These are phyloP conservation scores for Saccharum hybrid DNA, from an alignment of 202 grass and related monocot genomes.

Conservation along the genomic window DNA sequence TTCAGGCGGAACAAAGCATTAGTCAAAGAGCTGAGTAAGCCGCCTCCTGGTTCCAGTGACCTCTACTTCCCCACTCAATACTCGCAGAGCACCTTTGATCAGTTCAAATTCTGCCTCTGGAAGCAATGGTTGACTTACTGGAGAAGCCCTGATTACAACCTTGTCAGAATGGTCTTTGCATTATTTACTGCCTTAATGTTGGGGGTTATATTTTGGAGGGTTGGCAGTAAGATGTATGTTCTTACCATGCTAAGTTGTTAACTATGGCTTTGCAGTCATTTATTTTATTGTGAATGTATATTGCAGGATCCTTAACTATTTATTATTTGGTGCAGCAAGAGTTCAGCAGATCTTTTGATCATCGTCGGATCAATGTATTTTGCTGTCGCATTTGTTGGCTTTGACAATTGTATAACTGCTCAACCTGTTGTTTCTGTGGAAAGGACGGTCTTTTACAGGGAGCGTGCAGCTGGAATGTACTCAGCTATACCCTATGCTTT, in stretches of 20 bases:
- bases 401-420: constrained; percentile 62
- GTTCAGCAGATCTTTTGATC: constrained; percentile 55
- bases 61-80: constrained; percentile 69
- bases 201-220: constrained; percentile 73
- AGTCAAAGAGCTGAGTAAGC: constrained; percentile 70
- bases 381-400: constrained; percentile 62
- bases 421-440: constrained; percentile 68
- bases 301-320: constrained; percentile 23
- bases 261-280: constrained; percentile 29
- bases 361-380: constrained; percentile 74
- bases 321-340: constrained; percentile 52
- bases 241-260: constrained; percentile 18
- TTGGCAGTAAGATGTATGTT: constrained; percentile 64
- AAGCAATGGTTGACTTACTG: constrained; percentile 84
- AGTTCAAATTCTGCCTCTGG: constrained; percentile 75
- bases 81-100: constrained; percentile 46
- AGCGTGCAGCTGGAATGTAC: constrained; percentile 68
- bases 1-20: constrained; percentile 62
- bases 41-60: constrained; percentile 61
- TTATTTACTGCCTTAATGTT: constrained; percentile 60
- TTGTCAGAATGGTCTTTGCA: constrained; percentile 69
- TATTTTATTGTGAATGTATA: constrained; percentile 3
- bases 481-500: constrained; percentile 75
- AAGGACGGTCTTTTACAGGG: constrained; percentile 74
- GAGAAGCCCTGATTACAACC: constrained; percentile 79